Evolutionary conservation across 2,329 filamentous ascomycete genomes (phyloP), one percentile per base, ranked within the genome.

Genomic region (Cyphellophora attinorum): DNA sequence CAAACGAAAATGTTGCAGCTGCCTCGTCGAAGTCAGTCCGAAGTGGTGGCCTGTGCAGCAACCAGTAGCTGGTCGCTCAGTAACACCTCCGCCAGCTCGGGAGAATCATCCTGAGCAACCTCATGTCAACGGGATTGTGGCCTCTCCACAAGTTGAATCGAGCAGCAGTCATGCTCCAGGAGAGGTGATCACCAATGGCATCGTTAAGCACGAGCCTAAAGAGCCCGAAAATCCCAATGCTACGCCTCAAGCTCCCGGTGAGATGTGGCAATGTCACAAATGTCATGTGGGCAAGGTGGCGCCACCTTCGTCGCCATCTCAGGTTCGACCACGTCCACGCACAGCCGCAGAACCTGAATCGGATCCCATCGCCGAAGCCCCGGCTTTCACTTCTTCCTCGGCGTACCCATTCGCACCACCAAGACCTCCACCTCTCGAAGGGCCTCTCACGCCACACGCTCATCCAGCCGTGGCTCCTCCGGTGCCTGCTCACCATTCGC

Each of bases 251-350:
- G 40, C 41, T 25, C 33, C 44, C 12, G 33, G 47, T 6, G 33
- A 39, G 13, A 70, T 68, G 41, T 80, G 75, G 44, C 79, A 85
- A 56, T 88, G 82, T 49, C 82, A 88, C 58, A 82, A 84, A 55
- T 88, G 82, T 42, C 67, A 72, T 64, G 45, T 68, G 60, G 18
- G 69, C 69, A 38, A 65, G 39, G 30, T 41, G 33, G 40, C 43
- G 47, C 45, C 53, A 3, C 45, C 45, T 17, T 36, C 48, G 3
- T 44, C 45, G 10, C 48, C 46, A n/a, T 48, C 42, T 23, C 47
- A 47, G 30, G 37, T 48, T 29, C 43, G 40, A 35, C 41, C 35
- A 30, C 35, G n/a, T n/a, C n/a, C n/a, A n/a, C n/a, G n/a, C n/a
- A n/a, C n/a, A n/a, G n/a, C n/a, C n/a, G n/a, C n/a, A n/a, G n/a